A percentile compares a stretch with the other conserved stretches of the same genome.
These are phyloP conservation scores for Cercospora berteroae DNA, from an alignment of 2,329 filamentous ascomycete species.

Conservation along the genomic window DNA sequence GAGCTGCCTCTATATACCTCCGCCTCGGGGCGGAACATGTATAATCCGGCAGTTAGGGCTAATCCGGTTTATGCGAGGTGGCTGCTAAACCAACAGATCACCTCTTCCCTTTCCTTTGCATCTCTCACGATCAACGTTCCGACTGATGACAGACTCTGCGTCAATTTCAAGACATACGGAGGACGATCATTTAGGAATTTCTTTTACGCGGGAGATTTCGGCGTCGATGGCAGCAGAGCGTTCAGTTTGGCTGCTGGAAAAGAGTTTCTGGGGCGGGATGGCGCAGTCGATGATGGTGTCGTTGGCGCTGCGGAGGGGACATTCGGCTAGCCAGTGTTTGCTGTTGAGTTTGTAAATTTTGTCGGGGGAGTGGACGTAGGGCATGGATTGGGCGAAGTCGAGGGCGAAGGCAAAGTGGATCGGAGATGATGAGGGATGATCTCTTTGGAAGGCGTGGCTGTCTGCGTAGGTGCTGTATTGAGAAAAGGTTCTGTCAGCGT, in stretches of 20 bases:
- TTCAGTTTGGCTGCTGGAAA: neutral
- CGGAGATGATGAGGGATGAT: neutral
- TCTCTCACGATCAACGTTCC: neutral
- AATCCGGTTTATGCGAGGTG: too few relatives aligned
- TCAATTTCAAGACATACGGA: neutral
- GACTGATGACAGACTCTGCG: neutral
- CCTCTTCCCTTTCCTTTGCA: neutral
- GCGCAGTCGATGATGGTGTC: constrained; percentile 2
- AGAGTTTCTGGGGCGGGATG: neutral
- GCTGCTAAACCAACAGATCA: too few relatives aligned
- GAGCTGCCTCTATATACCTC: too few relatives aligned
- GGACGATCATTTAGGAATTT: neutral
- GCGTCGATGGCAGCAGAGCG: neutral
- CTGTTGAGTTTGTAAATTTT: constrained; percentile 9
- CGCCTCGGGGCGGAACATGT: too few relatives aligned
- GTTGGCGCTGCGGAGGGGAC: neutral
- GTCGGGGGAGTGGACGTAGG: neutral
- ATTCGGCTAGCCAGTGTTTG: constrained; percentile 4
- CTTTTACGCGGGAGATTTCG: neutral
- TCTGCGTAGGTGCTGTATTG: neutral
- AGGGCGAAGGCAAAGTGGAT: neutral
- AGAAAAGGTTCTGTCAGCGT: neutral
- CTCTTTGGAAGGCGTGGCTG: neutral
- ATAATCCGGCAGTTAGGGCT: too few relatives aligned
- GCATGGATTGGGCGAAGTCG: constrained; percentile 2